A percentile compares a stretch with the other conserved stretches of the same genome.
Evolutionary conservation across 1,139 yeast species (phyloP).

Genomic region (Magnusiomyces suaveolens): DNA sequence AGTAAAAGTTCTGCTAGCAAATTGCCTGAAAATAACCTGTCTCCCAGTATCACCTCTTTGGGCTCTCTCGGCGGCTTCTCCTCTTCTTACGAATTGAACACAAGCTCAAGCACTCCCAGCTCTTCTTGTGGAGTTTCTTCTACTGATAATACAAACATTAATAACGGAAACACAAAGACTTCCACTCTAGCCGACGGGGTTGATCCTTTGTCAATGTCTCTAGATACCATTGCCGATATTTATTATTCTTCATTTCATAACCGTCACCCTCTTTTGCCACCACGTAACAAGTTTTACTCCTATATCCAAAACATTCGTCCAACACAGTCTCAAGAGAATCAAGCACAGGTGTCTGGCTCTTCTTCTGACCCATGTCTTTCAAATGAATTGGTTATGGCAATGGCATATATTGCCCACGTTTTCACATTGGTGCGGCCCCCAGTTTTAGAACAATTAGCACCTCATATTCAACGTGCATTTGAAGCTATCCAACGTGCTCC

Average conservation of each 20-base stretch:
- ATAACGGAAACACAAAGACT: constrained; percentile 5
- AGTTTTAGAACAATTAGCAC: constrained; percentile 5
- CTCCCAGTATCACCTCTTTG: background rate
- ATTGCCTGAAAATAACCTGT: background rate
- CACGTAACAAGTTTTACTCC: constrained; percentile 1
- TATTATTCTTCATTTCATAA: constrained; percentile 14
- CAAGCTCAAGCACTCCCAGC: constrained; percentile 4
- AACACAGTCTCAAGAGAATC: background rate
- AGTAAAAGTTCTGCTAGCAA: background rate
- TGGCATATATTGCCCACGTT: constrained; percentile 8
- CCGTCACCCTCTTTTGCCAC: constrained; percentile 14
- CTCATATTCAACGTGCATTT: constrained; percentile 7
- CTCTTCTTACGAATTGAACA: constrained; percentile 1
- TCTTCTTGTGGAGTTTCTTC: background rate
- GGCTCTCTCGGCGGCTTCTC: background rate
- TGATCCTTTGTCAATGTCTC: constrained; percentile 2
- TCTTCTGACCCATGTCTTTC: constrained; percentile 3
- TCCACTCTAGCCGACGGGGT: constrained; percentile 7
- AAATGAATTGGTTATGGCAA: constrained; percentile 11
- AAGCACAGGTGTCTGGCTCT: background rate
- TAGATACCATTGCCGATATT: constrained; percentile 10
- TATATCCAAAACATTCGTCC: constrained; percentile 3
- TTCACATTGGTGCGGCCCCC: constrained; percentile 4
- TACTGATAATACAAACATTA: constrained; percentile 5
- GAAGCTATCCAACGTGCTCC: constrained; percentile 11